Evolutionary conservation across 306 rosid species (phyloP).

Genomic region (Herpetospermum pedunculosum): DNA sequence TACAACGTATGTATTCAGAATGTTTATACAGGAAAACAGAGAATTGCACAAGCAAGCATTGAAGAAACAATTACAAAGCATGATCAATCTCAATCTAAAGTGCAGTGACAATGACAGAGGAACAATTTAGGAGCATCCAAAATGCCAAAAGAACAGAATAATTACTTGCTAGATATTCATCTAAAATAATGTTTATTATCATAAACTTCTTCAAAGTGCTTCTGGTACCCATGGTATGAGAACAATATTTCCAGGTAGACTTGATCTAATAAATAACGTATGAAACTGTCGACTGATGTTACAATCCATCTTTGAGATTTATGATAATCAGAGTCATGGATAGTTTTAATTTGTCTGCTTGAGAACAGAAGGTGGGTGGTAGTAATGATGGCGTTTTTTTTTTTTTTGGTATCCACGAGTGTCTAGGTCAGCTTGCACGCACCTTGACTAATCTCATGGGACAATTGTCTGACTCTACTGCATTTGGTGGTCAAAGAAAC

Average conservation of each 20-base stretch:
- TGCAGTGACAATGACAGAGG: neutral
- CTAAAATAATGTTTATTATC: neutral
- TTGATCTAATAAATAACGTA: neutral
- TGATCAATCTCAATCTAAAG: neutral
- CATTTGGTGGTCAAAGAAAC: too few relatives aligned
- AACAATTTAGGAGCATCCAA: neutral
- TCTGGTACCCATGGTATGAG: neutral
- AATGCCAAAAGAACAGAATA: neutral
- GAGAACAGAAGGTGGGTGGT: neutral
- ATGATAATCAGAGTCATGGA: neutral
- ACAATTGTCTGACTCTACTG: too few relatives aligned
- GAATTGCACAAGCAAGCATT: neutral
- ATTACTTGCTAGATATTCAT: neutral
- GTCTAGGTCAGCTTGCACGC: too few relatives aligned
- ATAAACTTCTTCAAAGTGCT: neutral
- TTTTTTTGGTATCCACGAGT: too few relatives aligned
- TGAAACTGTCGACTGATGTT: neutral
- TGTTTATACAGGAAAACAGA: neutral
- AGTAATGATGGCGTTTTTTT: neutral
- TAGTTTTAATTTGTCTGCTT: neutral
- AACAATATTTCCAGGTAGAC: neutral
- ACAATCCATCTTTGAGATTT: neutral
- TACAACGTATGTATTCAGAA: conserved; percentile 24
- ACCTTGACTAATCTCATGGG: too few relatives aligned
- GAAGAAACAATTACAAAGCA: neutral